Evolutionary conservation across 169 alveolate species (phyloP), one percentile per base, ranked within the genome.

Genomic region (Eimeria acervulina): DNA sequence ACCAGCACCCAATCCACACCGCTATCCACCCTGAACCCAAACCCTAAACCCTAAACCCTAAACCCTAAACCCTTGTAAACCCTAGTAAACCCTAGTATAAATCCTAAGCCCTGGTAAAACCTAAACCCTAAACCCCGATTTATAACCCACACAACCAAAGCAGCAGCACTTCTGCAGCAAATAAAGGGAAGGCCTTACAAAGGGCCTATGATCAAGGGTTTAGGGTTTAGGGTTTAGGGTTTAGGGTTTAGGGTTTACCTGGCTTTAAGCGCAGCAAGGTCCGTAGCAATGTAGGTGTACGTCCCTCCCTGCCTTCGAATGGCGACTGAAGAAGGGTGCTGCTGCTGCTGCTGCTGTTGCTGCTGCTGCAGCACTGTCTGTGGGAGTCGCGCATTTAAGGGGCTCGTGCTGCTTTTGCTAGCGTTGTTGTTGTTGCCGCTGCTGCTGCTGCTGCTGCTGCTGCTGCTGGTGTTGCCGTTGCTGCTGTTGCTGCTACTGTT

Each of bases 361-460:
- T 19, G 61, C 33, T 38, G 87, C 59, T 76, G 63, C 74, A 26
- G 33, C 74, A 17, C 31, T 10, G n/a, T 21, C 74, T 63, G 74
- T 0, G 76, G 76, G 36, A 66, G 76, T 10, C 76, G 40, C 5
- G 76, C 76, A 28, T 66, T 66, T 28, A 66, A 28, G 12, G 76
- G 51, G 51, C 84, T 72, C 0, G 47, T 72, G 51, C 63, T 38
- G 61, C 87, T 76, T 15, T 61, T 76, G 87, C 87, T 40, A 33
- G n/a, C 17, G 31, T 31, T 42, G 10, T 21, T 23, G 61, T 40
- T 42, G 61, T 42, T 76, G 84, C 42, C 47, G 84, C 51, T 76
- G 80, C 80, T 68, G 42, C 80, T 68, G 44, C 80, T 68, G 44
- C 80, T 68, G 80, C 80, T 68, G 80, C 80, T 28, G 80, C 80